Conservation (phyloP, 371 early-diverging fungal genomes). For the Syncephalis fuscata region DNA sequence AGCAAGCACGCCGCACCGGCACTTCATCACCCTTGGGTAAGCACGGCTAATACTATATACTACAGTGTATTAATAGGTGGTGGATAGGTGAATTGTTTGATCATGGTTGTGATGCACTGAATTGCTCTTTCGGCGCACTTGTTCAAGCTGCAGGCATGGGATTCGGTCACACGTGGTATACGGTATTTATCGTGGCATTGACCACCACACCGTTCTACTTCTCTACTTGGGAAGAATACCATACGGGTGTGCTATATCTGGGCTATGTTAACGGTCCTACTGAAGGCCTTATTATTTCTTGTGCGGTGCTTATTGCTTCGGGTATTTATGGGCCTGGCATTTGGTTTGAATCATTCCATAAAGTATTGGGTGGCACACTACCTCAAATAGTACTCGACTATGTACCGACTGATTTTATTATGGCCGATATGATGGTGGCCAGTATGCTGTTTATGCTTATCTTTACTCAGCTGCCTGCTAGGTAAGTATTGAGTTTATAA, state of each 20-base stretch:
- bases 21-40: slow-evolving; percentile 86
- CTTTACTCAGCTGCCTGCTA: slow-evolving; percentile 46
- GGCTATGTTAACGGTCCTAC: slow-evolving; percentile 90
- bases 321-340: slow-evolving; percentile 31
- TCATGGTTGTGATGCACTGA: slow-evolving; percentile 81
- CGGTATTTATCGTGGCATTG: slow-evolving; percentile 59
- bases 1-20: slow-evolving; percentile 93
- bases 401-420: no score
- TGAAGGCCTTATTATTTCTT: slow-evolving; percentile 77
- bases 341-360: no score
- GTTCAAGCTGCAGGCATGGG: slow-evolving; percentile 72
- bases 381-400: no score
- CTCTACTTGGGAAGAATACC: slow-evolving; percentile 92
- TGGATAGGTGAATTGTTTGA: slow-evolving; percentile 84
- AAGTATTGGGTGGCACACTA: no score
- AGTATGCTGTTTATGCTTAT: slow-evolving; percentile 59
- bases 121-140: slow-evolving; percentile 65
- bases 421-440: slow-evolving; percentile 34
- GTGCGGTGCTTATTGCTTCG: slow-evolving; percentile 40
- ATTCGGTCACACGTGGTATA: slow-evolving; percentile 52
- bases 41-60: no score
- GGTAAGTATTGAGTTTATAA: no score
- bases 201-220: slow-evolving; percentile 60
- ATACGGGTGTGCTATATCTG: slow-evolving; percentile 82
- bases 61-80: no score